Conservation (phyloP, 352 stramenopile species). For the Pythium phragmitis region DNA sequence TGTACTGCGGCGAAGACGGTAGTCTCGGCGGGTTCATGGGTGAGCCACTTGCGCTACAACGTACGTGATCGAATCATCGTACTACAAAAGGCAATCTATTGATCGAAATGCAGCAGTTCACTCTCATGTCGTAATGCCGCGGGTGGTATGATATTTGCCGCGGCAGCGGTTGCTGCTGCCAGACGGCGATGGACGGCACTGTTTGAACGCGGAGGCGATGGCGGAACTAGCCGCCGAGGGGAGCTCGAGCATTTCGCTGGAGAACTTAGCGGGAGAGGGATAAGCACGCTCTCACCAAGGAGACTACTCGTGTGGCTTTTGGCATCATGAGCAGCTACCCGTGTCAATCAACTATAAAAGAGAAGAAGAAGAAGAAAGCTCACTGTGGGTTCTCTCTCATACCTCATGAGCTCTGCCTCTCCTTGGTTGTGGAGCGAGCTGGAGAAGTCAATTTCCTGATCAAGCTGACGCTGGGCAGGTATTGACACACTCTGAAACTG, state of each 20-base stretch:
- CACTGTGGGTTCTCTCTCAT: background rate
- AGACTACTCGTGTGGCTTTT: constrained; percentile 11
- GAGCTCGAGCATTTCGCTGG: background rate
- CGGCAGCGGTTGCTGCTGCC: constrained; percentile 13
- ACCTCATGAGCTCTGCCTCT: constrained; percentile 4
- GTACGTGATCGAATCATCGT: background rate
- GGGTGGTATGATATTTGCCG: background rate
- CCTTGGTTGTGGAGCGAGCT: background rate
- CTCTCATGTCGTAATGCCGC: constrained; percentile 28
- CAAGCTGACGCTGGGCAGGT: constrained; percentile 9
- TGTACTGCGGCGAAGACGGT: background rate
- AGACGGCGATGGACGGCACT: constrained; percentile 10
- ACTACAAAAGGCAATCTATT: constrained; percentile 1
- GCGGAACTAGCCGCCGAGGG: background rate
- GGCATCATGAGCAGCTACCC: too few species aligned
- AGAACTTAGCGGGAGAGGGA: constrained; percentile 29
- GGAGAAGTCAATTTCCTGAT: constrained; percentile 17
- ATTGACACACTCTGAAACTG: background rate
- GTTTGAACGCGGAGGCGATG: constrained; percentile 3
- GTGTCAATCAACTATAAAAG: too few species aligned
- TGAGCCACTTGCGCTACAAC: background rate
- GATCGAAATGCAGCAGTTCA: constrained; percentile 41
- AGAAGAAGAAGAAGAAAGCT: background rate
- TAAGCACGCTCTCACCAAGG: constrained; percentile 40
- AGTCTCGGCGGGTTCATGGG: too few species aligned